Percentiles rank a stretch among this genome's conserved stretches.
These are phyloP conservation scores for Phytophthora sp. DNA, from an alignment of 352 stramenopile genomes.

Conservation along the genomic window DNA sequence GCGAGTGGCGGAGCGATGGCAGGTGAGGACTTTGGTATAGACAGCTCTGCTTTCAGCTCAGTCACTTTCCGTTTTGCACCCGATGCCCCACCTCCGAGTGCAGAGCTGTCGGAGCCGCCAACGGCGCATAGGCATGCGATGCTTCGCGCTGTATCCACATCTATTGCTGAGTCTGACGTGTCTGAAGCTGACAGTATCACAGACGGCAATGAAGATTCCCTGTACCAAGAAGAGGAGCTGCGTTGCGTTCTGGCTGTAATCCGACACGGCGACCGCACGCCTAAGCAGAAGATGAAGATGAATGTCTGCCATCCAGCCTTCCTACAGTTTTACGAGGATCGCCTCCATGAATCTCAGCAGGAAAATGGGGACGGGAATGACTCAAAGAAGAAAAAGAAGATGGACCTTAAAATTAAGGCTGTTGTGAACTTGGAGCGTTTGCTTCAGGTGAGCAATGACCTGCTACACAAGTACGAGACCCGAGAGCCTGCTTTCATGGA, in stretches of 20 bases:
- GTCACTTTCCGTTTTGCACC: constrained; percentile 67
- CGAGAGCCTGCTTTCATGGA: constrained; percentile 64
- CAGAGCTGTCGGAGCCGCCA: constrained; percentile 68
- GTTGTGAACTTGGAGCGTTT: constrained; percentile 81
- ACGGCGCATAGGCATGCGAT: constrained; percentile 38
- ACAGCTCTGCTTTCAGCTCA: constrained; percentile 63
- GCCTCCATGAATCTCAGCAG: constrained; percentile 40
- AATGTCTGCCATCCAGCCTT: constrained; percentile 92
- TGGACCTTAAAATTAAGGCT: constrained; percentile 90
- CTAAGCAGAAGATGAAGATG: constrained; percentile 99
- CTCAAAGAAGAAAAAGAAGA: constrained; percentile 60
- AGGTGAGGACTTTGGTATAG: constrained; percentile 56
- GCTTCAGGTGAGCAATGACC: constrained; percentile 76
- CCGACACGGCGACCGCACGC: constrained; percentile 98
- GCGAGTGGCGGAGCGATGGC: constrained; percentile 30
- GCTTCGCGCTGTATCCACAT: constrained; percentile 36
- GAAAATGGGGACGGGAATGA: constrained; percentile 37
- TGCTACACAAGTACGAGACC: constrained; percentile 71
- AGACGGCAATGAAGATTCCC: constrained; percentile 30
- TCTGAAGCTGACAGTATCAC: constrained; percentile 38
- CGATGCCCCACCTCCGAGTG: constrained; percentile 43
- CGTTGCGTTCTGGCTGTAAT: constrained; percentile 99
- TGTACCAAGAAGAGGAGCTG: constrained; percentile 94
- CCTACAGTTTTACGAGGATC: constrained; percentile 81
- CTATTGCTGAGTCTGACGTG: constrained; percentile 33